Evolutionary conservation across 2,329 filamentous ascomycete genomes (phyloP), one percentile per base, ranked within the genome.

Genomic region (Fragosphaeria purpurea): DNA sequence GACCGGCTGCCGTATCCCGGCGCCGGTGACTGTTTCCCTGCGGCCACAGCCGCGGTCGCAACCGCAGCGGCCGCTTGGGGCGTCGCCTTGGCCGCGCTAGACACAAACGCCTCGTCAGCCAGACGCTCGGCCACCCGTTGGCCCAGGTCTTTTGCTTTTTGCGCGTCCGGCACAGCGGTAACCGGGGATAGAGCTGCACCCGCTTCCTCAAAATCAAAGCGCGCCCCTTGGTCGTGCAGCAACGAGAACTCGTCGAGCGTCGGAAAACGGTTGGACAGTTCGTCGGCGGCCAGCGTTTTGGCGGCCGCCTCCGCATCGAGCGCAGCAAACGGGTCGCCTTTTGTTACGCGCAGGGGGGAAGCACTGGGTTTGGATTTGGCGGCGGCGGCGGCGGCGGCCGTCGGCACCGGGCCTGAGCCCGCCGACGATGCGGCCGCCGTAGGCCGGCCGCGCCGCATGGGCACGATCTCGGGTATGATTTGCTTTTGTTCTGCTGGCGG

Each of bases 211-310:
- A 96, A 96, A 50, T 91, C 83, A 59, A 96, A 96, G 53, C 88
- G 90, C 54, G 80, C 70, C 4, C 86, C 86, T 55, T 86, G 80
- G 55, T 97, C 89, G 58, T 95, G 88, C 43, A 96, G 71, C 13
- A 98, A 72, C 4, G 91, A 84, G 62, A 98, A 98, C 58, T 97
- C 88, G 60, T 97, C 90, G 31, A 98, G 73, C 6, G 88, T 90
- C 0, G 93, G 93, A 58, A 96, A 98, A 48, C 86, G 80, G 33
- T 81, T 77, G 0, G 91, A 88, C 32, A 96, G 71, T 61, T 97
- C 91, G 58, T 97, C 93, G 2, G 74, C 72, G 30, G 78, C 75
- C 3, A 6, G 22, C 7, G 70, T 70, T 31, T 70, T 60, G 57
- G 72, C 57, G 55, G 68, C 66, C 37, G 75, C 70, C 51, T 77